Evolutionary conservation across 2,329 filamentous ascomycete genomes (phyloP), one percentile per base, ranked within the genome.

Genomic region (Aspergillus pseudoglaucus): DNA sequence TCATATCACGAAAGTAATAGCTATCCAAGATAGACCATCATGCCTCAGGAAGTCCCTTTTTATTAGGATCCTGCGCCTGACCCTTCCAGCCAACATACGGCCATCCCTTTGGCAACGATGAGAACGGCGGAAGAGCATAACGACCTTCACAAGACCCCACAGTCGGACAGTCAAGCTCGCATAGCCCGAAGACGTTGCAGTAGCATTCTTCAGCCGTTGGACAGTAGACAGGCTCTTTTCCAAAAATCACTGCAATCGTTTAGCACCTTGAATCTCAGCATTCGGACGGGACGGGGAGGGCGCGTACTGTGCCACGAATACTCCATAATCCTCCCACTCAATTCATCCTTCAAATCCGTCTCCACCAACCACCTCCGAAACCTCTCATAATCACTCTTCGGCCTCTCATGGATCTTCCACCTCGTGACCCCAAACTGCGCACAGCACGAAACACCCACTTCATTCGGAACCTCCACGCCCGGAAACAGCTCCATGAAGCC

Each of bases 181-280:
- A 87, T 22, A 83, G 56, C 0, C 83, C 83, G 56, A 82, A 87
- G 14, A 81, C 74, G 37, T 82, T 79, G 66, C 84, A 87, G 62
- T 86, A 86, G 60, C 83, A 87, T 7, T 79, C 76, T 41, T 72
- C 65, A 1, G 80, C 80, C 15, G 71, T 68, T 0, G 84, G 84
- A 54, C 83, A 87, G 55, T 83, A 75, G 1, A 84, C 73, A 6
- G 75, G 61, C 20, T 75, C 65, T 53, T 79, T 77, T 46, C 78
- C 78, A 55, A 82, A 83, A 9, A 82, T 79, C 52, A 82, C 77
- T 80, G 35, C 9, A 33, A 7, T 2, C n/a, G 46, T 59, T n/a
- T 45, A 57, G 53, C 42, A 32, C n/a, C n/a, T n/a, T n/a, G n/a
- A n/a, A n/a, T n/a, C n/a, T n/a, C n/a, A n/a, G n/a, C n/a, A n/a